Evolutionary conservation across 345 rosid genomes (phyloP), one percentile per base, ranked within the genome.

Genomic region (Noccaea caerulescens): DNA sequence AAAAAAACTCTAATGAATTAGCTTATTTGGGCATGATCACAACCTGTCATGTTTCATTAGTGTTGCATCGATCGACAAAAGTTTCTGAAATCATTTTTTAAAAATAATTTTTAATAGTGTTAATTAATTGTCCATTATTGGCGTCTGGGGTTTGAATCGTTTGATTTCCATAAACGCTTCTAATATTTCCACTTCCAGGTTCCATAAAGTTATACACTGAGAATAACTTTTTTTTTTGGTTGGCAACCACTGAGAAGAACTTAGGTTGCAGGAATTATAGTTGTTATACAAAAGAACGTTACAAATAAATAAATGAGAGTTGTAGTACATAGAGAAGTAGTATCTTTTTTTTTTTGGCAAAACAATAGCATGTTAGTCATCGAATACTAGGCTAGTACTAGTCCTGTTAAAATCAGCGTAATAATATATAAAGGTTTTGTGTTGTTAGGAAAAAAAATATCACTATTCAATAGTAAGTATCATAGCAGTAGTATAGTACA

Each of bases 1-100:
- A 27, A 27, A 27, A 23, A 44, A 45, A 51, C 13, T 59, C 14
- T 36, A 51, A 43, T 36, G 23, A 67, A 14, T 23, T 25, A 43
- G 62, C 72, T 51, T 66, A 45, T 58, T 67, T 44, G 59, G 50
- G 43, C 63, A 74, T 66, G 10, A 36, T 52, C 55, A 45, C 39
- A 74, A 43, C 57, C 20, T 42, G 47, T 23, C 73, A 59, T 67
- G 78, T 58, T 74, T 61, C 62, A 36, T 34, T 58, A 58, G 11
- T 66, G 33, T 32, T 59, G 41, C 32, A 47, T 42, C n/a, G 9
- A 51, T 49, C 32, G 53, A 73, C 13, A 46, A 64, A 64, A 55
- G 37, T 38, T 57, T 16, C 47, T 46, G 30, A 64, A 25, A 23
- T 32, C 23, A 55, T 7, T 27, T 16, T 10, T 46, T 3, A 3